Conservation (phyloP, 257 asterid species). For the Fraxinus anomala region DNA sequence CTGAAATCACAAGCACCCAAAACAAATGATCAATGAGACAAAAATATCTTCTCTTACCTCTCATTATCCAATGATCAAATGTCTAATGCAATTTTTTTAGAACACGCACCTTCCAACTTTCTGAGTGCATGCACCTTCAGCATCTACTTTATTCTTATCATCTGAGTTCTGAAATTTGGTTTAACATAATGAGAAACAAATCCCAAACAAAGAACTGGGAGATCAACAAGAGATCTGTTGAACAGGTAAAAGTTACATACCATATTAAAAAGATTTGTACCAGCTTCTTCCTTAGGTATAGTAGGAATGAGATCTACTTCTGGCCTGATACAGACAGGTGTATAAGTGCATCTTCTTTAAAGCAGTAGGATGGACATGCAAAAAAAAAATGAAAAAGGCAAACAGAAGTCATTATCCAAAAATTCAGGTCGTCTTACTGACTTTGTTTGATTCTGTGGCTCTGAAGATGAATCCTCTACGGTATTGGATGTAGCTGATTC, state of each 20-base stretch:
- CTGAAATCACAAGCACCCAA: conserved; percentile 26
- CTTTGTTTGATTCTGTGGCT: conserved; percentile 31
- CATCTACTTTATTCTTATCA: conserved; percentile 23
- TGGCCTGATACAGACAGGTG: conserved; percentile 24
- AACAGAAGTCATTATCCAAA: not conserved
- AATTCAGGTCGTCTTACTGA: conserved; percentile 29
- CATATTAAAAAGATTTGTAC: conserved; percentile 21
- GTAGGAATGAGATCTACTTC: conserved; percentile 18
- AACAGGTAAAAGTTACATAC: conserved; percentile 16
- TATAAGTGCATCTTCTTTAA: not conserved
- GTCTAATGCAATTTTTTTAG: not conserved
- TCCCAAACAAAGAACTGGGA: not conserved
- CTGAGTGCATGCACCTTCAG: conserved; percentile 23
- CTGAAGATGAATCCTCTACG: conserved; percentile 37
- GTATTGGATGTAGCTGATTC: conserved; percentile 27
- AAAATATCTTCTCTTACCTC: not conserved
- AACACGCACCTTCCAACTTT: conserved; percentile 32
- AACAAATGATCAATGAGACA: not conserved
- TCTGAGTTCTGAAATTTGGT: conserved; percentile 29
- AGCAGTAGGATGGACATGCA: not conserved
- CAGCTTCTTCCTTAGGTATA: conserved; percentile 27
- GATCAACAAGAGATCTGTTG: not conserved
- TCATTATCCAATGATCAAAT: not conserved
- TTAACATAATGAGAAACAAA: conserved; percentile 23
- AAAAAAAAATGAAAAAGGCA: not conserved